Conservation (phyloP, 176 grass and related monocot species). For the Aegilops umbellulata region DNA sequence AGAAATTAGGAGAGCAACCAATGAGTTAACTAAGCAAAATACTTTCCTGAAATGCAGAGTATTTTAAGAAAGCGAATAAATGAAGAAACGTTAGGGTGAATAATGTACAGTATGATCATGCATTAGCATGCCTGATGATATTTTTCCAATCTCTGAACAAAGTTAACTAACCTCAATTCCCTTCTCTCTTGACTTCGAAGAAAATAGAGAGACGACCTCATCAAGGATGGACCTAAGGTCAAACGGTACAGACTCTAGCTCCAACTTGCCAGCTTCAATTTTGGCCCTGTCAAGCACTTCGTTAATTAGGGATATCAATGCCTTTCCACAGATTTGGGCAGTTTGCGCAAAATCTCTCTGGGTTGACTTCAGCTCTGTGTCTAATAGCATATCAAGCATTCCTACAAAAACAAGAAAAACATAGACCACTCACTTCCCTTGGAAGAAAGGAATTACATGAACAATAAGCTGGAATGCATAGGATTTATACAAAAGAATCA, state of each 20-base stretch:
- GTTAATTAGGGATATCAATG: conserved; percentile 89
- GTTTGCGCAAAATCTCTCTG: conserved; percentile 95
- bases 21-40: conserved; percentile 23
- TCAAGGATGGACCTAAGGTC: conserved; percentile 83
- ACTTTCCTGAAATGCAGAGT: conserved; percentile 10
- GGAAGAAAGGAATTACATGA: conserved; percentile 18
- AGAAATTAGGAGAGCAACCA: conserved; percentile 33
- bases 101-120: conserved; percentile 14
- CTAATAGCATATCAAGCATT: conserved; percentile 98
- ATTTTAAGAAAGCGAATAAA: conserved; percentile 2
- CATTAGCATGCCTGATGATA: background rate
- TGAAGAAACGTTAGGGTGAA: background rate
- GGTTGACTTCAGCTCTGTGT: conserved; percentile 70
- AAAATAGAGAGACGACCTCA: conserved; percentile 88
- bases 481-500: conserved; percentile 29
- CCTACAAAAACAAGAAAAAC: conserved; percentile 45
- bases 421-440: background rate
- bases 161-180: conserved; percentile 73
- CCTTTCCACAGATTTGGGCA: conserved; percentile 87
- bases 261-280: conserved; percentile 88
- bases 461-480: background rate
- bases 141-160: background rate
- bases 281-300: conserved; percentile 98
- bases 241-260: conserved; percentile 82
- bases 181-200: conserved; percentile 73